Conservation (phyloP, 2,329 filamentous ascomycete genomes). For the Dothideomycetes sp. region DNA sequence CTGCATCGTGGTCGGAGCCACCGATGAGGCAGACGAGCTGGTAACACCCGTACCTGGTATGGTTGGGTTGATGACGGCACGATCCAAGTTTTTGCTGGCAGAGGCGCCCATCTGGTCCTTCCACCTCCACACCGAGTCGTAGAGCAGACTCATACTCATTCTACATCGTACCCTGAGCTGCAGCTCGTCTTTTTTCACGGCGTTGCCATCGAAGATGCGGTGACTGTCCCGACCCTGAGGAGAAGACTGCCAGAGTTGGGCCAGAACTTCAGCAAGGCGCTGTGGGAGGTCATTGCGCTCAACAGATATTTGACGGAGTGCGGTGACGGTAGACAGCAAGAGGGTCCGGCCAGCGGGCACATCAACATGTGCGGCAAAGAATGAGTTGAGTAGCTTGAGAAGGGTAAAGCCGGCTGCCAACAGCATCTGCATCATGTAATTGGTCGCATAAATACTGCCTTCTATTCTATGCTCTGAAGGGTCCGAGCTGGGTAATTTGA, state of each 20-base stretch:
- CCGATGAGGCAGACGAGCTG: too few relatives aligned
- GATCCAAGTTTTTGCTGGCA: constrained; percentile 34
- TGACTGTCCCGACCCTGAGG: constrained; percentile 14
- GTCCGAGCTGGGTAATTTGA: constrained; percentile 37
- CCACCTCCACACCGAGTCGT: constrained; percentile 80
- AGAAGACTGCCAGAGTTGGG: constrained; percentile 68
- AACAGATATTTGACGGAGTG: constrained; percentile 62
- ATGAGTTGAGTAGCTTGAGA: constrained; percentile 65
- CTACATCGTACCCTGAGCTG: constrained; percentile 74
- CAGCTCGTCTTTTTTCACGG: constrained; percentile 37
- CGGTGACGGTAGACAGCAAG: constrained; percentile 60
- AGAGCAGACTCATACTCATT: constrained; percentile 77
- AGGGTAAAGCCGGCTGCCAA: constrained; percentile 70
- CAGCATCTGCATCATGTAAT: constrained; percentile 76
- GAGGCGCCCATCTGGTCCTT: constrained; percentile 56
- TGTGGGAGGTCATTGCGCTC: constrained; percentile 69
- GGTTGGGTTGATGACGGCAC: constrained; percentile 73
- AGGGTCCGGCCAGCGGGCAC: constrained; percentile 55
- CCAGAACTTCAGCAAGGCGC: constrained; percentile 73
- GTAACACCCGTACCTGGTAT: constrained; percentile 2
- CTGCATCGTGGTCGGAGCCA: too few relatives aligned
- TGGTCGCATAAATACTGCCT: constrained; percentile 51
- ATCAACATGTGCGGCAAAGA: constrained; percentile 63
- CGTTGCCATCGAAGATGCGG: constrained; percentile 17
- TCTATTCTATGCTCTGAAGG: background rate